Percentiles rank a stretch among this genome's conserved stretches.
Conservation (phyloP, 208 protist genomes). For the Giardia muris region DNA sequence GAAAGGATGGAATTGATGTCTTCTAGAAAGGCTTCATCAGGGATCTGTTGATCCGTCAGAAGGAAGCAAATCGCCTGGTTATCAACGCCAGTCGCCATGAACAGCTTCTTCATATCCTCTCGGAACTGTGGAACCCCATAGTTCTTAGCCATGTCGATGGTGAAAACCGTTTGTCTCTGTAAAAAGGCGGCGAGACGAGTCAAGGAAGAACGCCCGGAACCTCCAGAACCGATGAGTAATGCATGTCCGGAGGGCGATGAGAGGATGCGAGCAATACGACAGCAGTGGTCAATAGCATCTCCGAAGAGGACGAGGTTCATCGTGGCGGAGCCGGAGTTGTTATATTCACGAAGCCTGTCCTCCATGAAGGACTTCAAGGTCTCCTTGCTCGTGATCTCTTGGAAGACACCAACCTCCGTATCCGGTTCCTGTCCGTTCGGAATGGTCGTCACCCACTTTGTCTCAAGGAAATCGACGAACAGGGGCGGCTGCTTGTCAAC, state of each 20-base stretch:
- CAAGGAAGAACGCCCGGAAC: constrained; percentile 77
- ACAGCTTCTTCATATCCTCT: constrained; percentile 58
- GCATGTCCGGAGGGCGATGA: constrained; percentile 78
- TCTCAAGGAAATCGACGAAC: constrained; percentile 59
- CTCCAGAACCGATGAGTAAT: constrained; percentile 80
- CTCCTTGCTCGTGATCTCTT: constrained; percentile 66
- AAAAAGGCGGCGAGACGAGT: constrained; percentile 81
- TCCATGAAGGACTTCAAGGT: constrained; percentile 62
- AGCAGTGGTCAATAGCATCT: constrained; percentile 83
- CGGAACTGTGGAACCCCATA: constrained; percentile 63
- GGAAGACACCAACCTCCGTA: constrained; percentile 49
- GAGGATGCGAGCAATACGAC: constrained; percentile 80
- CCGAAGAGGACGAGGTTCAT: constrained; percentile 89
- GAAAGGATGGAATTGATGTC: constrained; percentile 93
- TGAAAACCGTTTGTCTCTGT: constrained; percentile 70
- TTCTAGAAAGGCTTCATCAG: constrained; percentile 80
- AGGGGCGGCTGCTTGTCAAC: constrained; percentile 40
- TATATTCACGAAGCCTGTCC: constrained; percentile 59
- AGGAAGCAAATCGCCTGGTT: constrained; percentile 85
- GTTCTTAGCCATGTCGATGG: constrained; percentile 79
- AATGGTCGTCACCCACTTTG: constrained; percentile 50
- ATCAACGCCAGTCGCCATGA: constrained; percentile 42
- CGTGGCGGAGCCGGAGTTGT: constrained; percentile 30
- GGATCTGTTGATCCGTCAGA: constrained; percentile 86
- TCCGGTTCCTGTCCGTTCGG: constrained; percentile 15